Conservation (phyloP, 1,284 basidiomycete genomes). For the Pseudomicrostroma phylloplanum region DNA sequence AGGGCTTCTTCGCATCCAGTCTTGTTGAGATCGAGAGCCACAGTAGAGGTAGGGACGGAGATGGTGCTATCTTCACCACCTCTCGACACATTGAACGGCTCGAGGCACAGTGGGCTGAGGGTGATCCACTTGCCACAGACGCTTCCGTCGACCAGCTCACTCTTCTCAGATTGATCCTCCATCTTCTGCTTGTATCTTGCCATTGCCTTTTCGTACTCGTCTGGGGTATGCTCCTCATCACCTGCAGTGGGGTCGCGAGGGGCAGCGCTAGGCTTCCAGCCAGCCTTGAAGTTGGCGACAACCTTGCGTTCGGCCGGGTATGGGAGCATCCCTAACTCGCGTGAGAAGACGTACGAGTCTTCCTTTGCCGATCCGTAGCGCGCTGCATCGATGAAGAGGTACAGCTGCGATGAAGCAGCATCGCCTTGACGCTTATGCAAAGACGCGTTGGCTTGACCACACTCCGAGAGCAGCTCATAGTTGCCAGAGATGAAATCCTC, state of each 20-base stretch:
- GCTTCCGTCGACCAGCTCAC: slow-evolving; percentile 22
- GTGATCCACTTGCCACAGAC: slow-evolving; percentile 26
- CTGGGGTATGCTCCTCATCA: slow-evolving; percentile 15
- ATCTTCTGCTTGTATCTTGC: slow-evolving; percentile 1
- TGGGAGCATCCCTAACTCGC: slow-evolving; percentile 27
- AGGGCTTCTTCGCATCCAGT: slow-evolving; percentile 26
- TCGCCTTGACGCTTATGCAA: slow-evolving; percentile 61
- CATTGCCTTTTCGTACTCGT: slow-evolving; percentile 15
- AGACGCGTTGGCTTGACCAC: slow-evolving; percentile 81
- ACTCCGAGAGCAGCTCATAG: slow-evolving; percentile 74
- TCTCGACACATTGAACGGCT: slow-evolving; percentile 10
- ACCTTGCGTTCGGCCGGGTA: slow-evolving; percentile 31
- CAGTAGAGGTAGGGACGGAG: slow-evolving; percentile 17
- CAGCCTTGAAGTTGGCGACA: slow-evolving; percentile 24
- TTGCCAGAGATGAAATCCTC: slow-evolving; percentile 75
- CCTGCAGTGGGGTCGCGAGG: slow-evolving; percentile 1
- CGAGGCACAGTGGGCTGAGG: slow-evolving; percentile 15
- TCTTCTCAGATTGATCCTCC: neutral
- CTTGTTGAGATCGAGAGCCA: slow-evolving; percentile 20
- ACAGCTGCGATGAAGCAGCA: slow-evolving; percentile 53
- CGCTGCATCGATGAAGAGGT: slow-evolving; percentile 36
- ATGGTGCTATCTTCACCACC: slow-evolving; percentile 19
- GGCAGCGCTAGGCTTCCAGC: slow-evolving; percentile 22
- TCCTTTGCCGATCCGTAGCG: slow-evolving; percentile 28
- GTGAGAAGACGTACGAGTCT: slow-evolving; percentile 35